phyloP scores from a whole-genome alignment of 495 filamentous ascomycete genomes.

The Xylaria nigripes region DNA sequence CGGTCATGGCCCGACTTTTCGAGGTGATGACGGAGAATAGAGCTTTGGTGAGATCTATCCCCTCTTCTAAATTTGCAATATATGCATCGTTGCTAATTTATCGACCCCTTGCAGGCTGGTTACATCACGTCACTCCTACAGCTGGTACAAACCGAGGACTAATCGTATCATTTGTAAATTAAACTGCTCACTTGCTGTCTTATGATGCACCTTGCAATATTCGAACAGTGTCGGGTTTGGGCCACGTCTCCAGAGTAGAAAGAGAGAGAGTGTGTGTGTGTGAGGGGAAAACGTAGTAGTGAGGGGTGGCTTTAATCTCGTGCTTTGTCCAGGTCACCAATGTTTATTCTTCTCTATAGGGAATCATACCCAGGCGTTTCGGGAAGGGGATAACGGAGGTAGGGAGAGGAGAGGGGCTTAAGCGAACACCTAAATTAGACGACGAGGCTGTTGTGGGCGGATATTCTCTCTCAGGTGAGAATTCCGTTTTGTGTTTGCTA shows the following conservation, averaged over 20 bases:
- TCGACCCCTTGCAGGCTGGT: slow-evolving; percentile 17
- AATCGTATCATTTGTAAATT: background rate
- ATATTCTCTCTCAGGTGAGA: too few species aligned
- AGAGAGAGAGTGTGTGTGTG: background rate
- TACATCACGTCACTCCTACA: slow-evolving; percentile 25
- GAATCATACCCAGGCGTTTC: slow-evolving; percentile 14
- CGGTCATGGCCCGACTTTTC: slow-evolving; percentile 39
- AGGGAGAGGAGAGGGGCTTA: too few species aligned
- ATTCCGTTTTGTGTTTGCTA: too few species aligned
- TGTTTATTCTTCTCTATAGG: background rate
- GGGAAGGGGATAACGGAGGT: too few species aligned
- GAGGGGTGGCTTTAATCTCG: background rate
- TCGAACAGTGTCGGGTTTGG: background rate
- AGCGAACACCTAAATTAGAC: too few species aligned
- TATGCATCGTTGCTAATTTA: slow-evolving; percentile 8
- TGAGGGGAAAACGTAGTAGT: too few species aligned
- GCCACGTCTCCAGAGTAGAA: background rate
- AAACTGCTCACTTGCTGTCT: background rate
- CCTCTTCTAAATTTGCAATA: background rate
- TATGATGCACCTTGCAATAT: background rate
- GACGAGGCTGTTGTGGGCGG: too few species aligned
- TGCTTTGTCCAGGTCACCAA: background rate
- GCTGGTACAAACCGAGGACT: slow-evolving; percentile 25
- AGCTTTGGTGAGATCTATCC: slow-evolving; percentile 33
- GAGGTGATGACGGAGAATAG: slow-evolving; percentile 49